Conservation (phyloP, 1,139 yeast genomes). For the Suhomyces kunorum region DNA sequence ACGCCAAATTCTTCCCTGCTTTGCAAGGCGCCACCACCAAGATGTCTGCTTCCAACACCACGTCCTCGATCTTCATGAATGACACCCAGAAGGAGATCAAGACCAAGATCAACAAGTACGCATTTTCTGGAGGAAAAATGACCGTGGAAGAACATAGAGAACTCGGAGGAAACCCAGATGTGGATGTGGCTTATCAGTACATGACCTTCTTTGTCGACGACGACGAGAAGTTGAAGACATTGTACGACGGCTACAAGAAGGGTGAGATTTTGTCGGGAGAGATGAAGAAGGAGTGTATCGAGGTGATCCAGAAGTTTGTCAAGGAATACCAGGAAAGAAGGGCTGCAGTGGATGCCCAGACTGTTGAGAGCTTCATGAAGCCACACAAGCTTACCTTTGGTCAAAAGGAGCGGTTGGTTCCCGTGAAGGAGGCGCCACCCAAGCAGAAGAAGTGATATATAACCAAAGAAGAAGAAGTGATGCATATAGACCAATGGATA, state of each 20-base stretch:
- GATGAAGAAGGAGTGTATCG: conserved; percentile 86
- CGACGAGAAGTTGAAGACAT: conserved; percentile 69
- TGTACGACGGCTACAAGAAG: conserved; percentile 65
- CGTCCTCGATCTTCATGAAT: conserved; percentile 87
- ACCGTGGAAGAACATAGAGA: conserved; percentile 87
- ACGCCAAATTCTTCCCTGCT: conserved; percentile 97
- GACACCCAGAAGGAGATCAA: conserved; percentile 91
- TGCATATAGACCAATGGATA: no score
- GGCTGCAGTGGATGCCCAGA: conserved; percentile 62
- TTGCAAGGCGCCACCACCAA: conserved; percentile 95
- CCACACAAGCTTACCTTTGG: conserved; percentile 84
- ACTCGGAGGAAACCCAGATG: conserved; percentile 91
- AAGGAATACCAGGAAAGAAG: conserved; percentile 80
- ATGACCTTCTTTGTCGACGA: conserved; percentile 85
- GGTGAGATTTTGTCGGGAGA: conserved; percentile 93
- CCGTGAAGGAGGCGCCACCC: conserved; percentile 46
- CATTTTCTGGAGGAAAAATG: conserved; percentile 92
- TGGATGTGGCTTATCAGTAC: conserved; percentile 94
- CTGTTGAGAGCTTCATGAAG: conserved; percentile 73
- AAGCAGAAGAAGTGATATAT: conserved; percentile 5
- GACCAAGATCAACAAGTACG: conserved; percentile 94
- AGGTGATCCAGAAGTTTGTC: conserved; percentile 76
- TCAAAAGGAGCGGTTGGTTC: conserved; percentile 65
- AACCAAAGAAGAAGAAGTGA: no score
- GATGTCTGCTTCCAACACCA: conserved; percentile 90